These are phyloP conservation scores for Neopestalotiopsis sp. DNA, from an alignment of 2,329 filamentous ascomycete species.

Conservation along the genomic window DNA sequence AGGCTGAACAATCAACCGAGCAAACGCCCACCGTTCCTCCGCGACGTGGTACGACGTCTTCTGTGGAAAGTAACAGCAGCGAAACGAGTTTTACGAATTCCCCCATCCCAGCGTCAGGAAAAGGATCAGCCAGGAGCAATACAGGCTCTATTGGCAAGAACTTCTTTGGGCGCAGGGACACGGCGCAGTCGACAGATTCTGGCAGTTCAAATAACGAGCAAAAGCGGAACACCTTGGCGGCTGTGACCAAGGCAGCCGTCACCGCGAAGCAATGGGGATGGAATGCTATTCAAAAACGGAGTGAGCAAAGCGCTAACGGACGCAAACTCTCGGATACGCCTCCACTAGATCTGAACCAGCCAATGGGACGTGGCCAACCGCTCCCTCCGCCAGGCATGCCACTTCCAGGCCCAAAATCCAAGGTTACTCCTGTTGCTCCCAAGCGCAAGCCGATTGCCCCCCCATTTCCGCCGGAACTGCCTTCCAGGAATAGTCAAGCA, in stretches of 20 bases:
- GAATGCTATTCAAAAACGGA: conserved; percentile 38
- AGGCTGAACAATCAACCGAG: conserved; percentile 25
- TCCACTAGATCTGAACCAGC: conserved; percentile 37
- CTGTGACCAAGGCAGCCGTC: conserved; percentile 38
- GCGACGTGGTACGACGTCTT: conserved; percentile 37
- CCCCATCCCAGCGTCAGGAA: conserved; percentile 30
- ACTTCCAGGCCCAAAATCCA: conserved; percentile 35
- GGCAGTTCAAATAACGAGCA: conserved; percentile 18
- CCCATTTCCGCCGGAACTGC: conserved; percentile 23
- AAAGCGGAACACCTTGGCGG: conserved; percentile 36
- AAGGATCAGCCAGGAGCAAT: conserved; percentile 34
- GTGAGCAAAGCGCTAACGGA: conserved; percentile 33
- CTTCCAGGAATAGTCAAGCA: conserved; percentile 28
- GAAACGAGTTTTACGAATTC: conserved; percentile 26
- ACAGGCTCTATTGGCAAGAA: conserved; percentile 33
- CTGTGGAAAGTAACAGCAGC: conserved; percentile 32
- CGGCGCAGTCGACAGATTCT: conserved; percentile 24
- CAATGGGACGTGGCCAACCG: conserved; percentile 41
- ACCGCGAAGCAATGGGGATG: conserved; percentile 41
- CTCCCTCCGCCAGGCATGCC: conserved; percentile 39
- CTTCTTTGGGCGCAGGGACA: conserved; percentile 36
- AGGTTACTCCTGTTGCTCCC: conserved; percentile 30
- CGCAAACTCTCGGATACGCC: conserved; percentile 37
- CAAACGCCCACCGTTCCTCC: conserved; percentile 28
- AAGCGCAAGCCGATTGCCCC: conserved; percentile 35